Base-by-base conservation (phyloP, 495 filamentous ascomycete species). In the Penicillium nucicola region DNA sequence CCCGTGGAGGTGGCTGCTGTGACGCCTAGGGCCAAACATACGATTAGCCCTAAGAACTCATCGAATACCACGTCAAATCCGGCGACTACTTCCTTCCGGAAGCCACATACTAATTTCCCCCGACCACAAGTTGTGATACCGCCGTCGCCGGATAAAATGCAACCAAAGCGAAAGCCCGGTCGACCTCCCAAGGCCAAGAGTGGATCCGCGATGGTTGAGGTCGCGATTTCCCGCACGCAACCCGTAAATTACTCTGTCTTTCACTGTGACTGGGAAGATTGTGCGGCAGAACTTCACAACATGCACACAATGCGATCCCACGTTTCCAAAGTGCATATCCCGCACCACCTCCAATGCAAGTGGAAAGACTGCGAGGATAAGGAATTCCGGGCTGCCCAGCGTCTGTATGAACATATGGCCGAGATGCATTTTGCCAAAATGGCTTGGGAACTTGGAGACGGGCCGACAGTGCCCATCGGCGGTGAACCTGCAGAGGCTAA, bases 281-380 rank as follows among this genome's bases (percentile, higher is more conserved):
- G 89, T 58, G 72, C 74, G 5, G 81, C 84, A 0, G 78, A 90
- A 60, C 71, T 93, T 3, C 88, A 92, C 54, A 92, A 91, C 59
- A 61, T 90, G 28, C 78, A 84, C 2, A 83, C 83, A 1, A 72
- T 93, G 17, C 80, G 82, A 46, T 80, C 77, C 45, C 89, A 95
- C 61, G 59, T 92, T 17, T 56, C 74, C 25, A 78, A 84, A 45
- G 67, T 83, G 5, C 88, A 76, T 34, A 58, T 71, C 4, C 61
- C 62, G 1, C 51, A 66, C 31, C 58, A 39, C 52, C 63, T 60
- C 33, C 52, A 25, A 12, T 77, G 74, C 42, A 52, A 37, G 17
- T 77, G 74, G 74, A 44, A 58, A 17, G 59, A 39, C 8, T 77
- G 74, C 39, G 23, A 48, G 0, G 45, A 43, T n/a, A 9, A 10